Evolutionary conservation across 1,139 yeast species (phyloP).

Genomic region (Geotrichum aggregatum): DNA sequence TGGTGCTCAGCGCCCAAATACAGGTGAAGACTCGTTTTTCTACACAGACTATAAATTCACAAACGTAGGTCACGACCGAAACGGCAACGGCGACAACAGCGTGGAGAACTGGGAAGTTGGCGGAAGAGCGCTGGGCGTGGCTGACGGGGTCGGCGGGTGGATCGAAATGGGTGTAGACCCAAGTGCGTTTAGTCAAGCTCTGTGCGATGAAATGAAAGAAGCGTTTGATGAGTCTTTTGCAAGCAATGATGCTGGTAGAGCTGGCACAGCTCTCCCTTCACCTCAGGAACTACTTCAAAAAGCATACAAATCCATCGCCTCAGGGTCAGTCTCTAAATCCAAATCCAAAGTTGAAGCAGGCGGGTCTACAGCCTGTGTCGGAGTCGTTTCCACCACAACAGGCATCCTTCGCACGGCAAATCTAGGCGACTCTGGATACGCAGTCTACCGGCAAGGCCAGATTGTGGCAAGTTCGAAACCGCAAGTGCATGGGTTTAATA

Average conservation of each 20-base stretch:
- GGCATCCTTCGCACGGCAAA: slow-evolving; percentile 65
- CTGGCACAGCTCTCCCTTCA: slow-evolving; percentile 23
- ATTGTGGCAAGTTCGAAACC: slow-evolving; percentile 65
- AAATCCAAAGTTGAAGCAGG: slow-evolving; percentile 63
- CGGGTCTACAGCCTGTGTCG: slow-evolving; percentile 92
- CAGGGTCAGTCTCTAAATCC: background rate
- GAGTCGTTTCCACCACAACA: slow-evolving; percentile 55
- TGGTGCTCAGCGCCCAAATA: slow-evolving; percentile 25
- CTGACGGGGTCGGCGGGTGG: slow-evolving; percentile 99
- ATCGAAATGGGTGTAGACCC: slow-evolving; percentile 87
- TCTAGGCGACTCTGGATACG: slow-evolving; percentile 94
- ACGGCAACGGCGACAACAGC: too few relatives aligned
- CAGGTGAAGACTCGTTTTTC: slow-evolving; percentile 88
- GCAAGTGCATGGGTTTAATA: slow-evolving; percentile 85
- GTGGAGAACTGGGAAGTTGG: slow-evolving; percentile 42
- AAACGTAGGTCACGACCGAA: too few relatives aligned
- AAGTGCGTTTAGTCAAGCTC: slow-evolving; percentile 39
- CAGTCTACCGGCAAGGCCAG: slow-evolving; percentile 65
- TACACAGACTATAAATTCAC: slow-evolving; percentile 43
- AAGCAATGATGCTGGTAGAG: background rate
- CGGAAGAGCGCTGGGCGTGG: slow-evolving; percentile 69
- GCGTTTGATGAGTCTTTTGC: slow-evolving; percentile 14
- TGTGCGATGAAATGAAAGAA: slow-evolving; percentile 36
- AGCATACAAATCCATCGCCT: slow-evolving; percentile 7
- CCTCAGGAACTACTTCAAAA: slow-evolving; percentile 41